phyloP scores from a whole-genome alignment of 169 alveolate genomes.

The Cyclospora cayetanensis region DNA sequence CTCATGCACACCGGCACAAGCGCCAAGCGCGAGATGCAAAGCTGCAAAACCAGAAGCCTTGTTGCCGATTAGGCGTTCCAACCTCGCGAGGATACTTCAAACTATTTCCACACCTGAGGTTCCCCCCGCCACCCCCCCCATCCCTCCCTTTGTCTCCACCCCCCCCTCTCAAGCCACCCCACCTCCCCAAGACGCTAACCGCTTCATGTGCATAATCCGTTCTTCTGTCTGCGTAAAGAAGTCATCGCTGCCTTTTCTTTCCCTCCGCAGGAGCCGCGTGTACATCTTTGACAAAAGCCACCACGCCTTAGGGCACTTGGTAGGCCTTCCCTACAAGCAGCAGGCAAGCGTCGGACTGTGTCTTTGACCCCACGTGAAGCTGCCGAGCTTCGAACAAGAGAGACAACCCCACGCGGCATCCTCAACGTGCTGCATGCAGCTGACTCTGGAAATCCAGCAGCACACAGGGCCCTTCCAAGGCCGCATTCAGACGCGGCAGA shows the following conservation, averaged over 20 bases:
- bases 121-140: neutral
- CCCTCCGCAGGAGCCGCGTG: neutral
- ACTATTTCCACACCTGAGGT: neutral
- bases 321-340: slow-evolving; percentile 25
- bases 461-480: too few species aligned
- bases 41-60: neutral
- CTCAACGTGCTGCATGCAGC: too few species aligned
- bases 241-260: neutral
- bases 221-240: slow-evolving; percentile 42
- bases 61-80: neutral
- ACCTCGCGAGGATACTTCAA: neutral
- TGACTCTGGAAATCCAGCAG: too few species aligned
- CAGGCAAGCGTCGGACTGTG: neutral
- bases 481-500: too few species aligned
- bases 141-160: neutral
- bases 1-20: neutral
- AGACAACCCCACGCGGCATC: too few species aligned
- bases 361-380: neutral
- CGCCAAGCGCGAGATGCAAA: neutral
- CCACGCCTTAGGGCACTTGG: slow-evolving; percentile 38
- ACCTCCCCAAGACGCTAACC: slow-evolving; percentile 54
- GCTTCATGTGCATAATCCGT: slow-evolving; percentile 30
- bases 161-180: neutral
- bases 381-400: neutral
- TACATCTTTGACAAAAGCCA: slow-evolving; percentile 30